Conservation (phyloP, 2,329 filamentous ascomycete species). For the Epichloe scottii region DNA sequence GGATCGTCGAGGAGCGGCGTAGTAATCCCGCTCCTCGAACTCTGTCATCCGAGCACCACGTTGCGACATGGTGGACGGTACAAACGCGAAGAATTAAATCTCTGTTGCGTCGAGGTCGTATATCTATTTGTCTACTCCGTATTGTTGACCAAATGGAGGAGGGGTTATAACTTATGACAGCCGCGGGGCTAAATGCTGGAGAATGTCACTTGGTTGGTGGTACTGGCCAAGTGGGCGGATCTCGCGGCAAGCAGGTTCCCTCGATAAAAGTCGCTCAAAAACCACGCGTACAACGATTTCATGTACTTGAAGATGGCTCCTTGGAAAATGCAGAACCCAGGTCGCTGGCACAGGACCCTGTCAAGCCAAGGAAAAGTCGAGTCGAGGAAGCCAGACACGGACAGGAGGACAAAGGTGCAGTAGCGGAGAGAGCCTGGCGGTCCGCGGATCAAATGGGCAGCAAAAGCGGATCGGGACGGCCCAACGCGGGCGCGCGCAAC, state of each 20-base stretch:
- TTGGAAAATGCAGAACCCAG: too few relatives aligned
- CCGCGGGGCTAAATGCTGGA: too few relatives aligned
- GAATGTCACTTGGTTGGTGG: too few relatives aligned
- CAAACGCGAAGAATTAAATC: background rate
- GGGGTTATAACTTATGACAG: too few relatives aligned
- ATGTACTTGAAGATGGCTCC: too few relatives aligned
- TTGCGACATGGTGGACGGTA: slow-evolving; percentile 9
- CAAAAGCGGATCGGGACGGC: slow-evolving; percentile 5
- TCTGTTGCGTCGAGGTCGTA: background rate
- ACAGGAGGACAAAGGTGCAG: background rate
- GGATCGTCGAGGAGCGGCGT: slow-evolving; percentile 23
- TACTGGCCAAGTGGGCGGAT: too few relatives aligned
- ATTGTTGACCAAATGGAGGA: too few relatives aligned
- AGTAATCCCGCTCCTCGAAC: slow-evolving; percentile 34
- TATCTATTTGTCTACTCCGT: background rate
- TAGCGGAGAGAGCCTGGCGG: background rate
- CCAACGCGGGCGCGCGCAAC: background rate
- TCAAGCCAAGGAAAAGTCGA: too few relatives aligned
- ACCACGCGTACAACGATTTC: too few relatives aligned
- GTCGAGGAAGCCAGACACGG: background rate
- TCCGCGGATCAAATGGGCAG: background rate
- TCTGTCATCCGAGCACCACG: slow-evolving; percentile 19
- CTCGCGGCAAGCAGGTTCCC: too few relatives aligned
- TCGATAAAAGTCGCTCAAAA: too few relatives aligned
- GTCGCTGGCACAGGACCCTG: too few relatives aligned